A percentile compares a stretch with the other conserved stretches of the same genome.
Evolutionary conservation across 371 early-diverging fungal species (phyloP).

Genomic region (Mortierella sp.): DNA sequence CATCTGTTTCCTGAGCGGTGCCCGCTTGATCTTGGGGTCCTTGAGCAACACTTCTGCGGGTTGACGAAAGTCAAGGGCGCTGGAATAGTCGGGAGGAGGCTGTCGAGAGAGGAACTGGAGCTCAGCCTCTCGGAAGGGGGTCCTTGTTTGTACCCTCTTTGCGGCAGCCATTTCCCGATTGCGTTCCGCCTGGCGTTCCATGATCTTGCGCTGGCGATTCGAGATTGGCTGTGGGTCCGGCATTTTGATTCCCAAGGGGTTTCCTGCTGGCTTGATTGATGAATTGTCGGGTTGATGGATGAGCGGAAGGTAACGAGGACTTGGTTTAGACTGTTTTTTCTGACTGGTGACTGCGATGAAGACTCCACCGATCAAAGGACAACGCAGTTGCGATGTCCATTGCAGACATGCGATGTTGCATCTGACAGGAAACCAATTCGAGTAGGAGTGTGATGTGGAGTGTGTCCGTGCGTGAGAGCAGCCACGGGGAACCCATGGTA

Average conservation of each 20-base stretch:
- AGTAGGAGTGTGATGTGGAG: no score
- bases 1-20: conserved; percentile 44
- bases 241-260: conserved; percentile 4
- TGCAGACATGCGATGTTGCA: no score
- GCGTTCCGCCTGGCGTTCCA: conserved; percentile 46
- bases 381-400: no score
- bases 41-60: conserved; percentile 35
- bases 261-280: no score
- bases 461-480: no score
- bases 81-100: conserved; percentile 65
- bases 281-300: no score
- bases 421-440: no score
- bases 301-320: no score
- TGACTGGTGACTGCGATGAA: no score
- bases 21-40: conserved; percentile 45
- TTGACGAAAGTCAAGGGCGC: conserved; percentile 66
- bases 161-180: conserved; percentile 43
- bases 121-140: conserved; percentile 84
- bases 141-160: conserved; percentile 62
- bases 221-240: conserved; percentile 35
- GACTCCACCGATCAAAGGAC: no score
- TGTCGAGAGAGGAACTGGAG: conserved; percentile 74
- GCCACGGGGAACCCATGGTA: no score
- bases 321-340: no score
- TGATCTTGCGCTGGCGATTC: conserved; percentile 54